These are phyloP conservation scores for Eucalyptus melliodora DNA, from an alignment of 345 rosid genomes.

Conservation along the genomic window DNA sequence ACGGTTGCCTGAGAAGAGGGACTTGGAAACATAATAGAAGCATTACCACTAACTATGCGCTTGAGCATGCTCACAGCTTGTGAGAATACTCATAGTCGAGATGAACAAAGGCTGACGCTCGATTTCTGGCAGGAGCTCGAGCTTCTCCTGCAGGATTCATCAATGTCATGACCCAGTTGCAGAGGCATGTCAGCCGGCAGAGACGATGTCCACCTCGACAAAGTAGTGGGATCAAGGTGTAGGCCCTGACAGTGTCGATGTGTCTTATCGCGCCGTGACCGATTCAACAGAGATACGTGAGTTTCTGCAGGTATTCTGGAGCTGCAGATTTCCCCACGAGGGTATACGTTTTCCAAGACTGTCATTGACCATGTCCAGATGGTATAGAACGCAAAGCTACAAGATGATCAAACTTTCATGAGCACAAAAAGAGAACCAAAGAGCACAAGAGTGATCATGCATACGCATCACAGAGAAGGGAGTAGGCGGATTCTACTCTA, in stretches of 20 bases:
- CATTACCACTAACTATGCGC: constrained; percentile 9
- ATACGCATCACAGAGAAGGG: neutral
- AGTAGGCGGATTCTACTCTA: constrained; percentile 19
- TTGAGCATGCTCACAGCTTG: constrained; percentile 92
- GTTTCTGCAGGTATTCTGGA: constrained; percentile 82
- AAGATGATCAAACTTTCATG: neutral
- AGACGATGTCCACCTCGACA: constrained; percentile 94
- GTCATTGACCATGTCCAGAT: constrained; percentile 98
- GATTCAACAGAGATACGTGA: constrained; percentile 96
- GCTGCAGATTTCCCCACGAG: constrained; percentile 82
- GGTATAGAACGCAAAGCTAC: constrained; percentile 93
- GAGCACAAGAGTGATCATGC: neutral
- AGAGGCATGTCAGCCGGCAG: constrained; percentile 81
- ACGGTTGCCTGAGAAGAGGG: neutral
- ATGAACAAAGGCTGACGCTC: constrained; percentile 97
- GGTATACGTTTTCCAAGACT: constrained; percentile 79
- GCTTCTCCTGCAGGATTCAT: constrained; percentile 91
- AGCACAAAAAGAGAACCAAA: neutral
- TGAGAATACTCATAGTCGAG: constrained; percentile 92
- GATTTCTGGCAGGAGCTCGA: constrained; percentile 73
- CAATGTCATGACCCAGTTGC: constrained; percentile 90
- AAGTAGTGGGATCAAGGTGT: constrained; percentile 98
- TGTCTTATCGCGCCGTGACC: constrained; percentile 78
- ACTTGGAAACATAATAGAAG: neutral
- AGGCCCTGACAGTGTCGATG: constrained; percentile 91